Base-by-base conservation (phyloP, 1,284 basidiomycete species). In the Cryptococcus sp. region DNA sequence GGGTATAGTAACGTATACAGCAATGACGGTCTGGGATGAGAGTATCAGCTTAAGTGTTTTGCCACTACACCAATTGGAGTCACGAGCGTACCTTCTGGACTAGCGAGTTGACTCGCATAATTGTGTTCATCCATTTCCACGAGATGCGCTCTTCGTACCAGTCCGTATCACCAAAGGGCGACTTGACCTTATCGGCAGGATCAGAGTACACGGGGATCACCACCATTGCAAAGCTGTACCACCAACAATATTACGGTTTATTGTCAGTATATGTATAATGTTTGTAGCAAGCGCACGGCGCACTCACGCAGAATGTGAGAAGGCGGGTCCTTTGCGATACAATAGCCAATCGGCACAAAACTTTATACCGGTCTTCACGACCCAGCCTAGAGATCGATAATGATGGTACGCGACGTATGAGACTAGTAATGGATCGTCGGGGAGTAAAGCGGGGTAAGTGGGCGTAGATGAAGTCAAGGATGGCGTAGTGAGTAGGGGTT, bases 381-480 rank as follows among this genome's bases (percentile, higher is more conserved):
- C 90, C 96, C 96, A 99, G n/a, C 96, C 96, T 5, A 99, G 83
- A 2, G 93, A 93, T 20, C 95, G 86, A 74, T 91, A 99, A 78
- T 99, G 93, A 74, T 99, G 95, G 72, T 95, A 97, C 7, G 86
- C 87, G 50, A 88, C 86, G 72, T 98, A 99, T 66, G 91, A 85
- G 39, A 99, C 81, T 38, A 99, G 80, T 78, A 97, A 93, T 0
- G 94, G 93, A 73, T 96, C 96, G 79, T 98, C 94, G 48, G 81
- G 79, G 34, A 73, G 67, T 15, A 72, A 10, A 34, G 29, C 29
- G 5, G 29, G 29, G 29, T 34, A 34, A 10, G 13, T 58, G 8
- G 63, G 54, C 11, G 50, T 48, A 11, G 54, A 45, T n/a, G 54
- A 46, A 20, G 43, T 50, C 44, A 46, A 52, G 10, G 44, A 45